Base-by-base conservation (phyloP, 2,329 filamentous ascomycete genomes). In the Graphilbum ipis-grandicollis region DNA sequence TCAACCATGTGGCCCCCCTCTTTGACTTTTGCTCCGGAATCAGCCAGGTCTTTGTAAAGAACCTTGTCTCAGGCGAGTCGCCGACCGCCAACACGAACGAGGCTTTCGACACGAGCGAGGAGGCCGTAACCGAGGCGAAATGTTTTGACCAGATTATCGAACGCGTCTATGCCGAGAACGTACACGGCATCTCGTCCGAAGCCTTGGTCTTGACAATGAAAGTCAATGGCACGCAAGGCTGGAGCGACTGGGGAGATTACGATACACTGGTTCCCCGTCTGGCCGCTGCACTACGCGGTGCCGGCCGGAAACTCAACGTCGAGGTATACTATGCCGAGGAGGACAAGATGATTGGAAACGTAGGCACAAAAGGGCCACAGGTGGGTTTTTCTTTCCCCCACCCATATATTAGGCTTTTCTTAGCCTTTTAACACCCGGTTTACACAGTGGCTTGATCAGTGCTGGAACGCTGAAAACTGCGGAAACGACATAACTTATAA, bases 241-340 rank as follows among this genome's bases (percentile, higher is more conserved):
- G 52, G 52, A 37, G 48, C 13, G 46, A 48, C 18, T 55, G 53
- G 53, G 46, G 42, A 5, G 49, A 54, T 33, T 51, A 50, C 35
- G 50, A 55, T 31, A 35, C 17, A n/a, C 36, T 50, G 15, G 41
- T 56, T 25, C 47, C 48, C 23, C 44, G 46, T 3, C 21, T 53
- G 38, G 45, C 37, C 15, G 43, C 46, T 15, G 43, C 35, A 8
- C 31, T 52, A 31, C 39, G 43, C 30, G 37, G 19, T 1, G 31
- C 38, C 0, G 43, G 43, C 10, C 34, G 35, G 15, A 40, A 22
- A n/a, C 37, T 55, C 23, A 31, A 22, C 7, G 44, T 54, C 4
- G 43, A 50, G 5, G 45, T 49, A 3, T 53, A 49, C 30, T 52
- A 44, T 29, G 48, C 48, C 3, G 49, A 50, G 37, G 48, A 36